Evolutionary conservation across 2,329 filamentous ascomycete species (phyloP), one percentile per base, ranked within the genome.

Genomic region (Beauveria sp.): DNA sequence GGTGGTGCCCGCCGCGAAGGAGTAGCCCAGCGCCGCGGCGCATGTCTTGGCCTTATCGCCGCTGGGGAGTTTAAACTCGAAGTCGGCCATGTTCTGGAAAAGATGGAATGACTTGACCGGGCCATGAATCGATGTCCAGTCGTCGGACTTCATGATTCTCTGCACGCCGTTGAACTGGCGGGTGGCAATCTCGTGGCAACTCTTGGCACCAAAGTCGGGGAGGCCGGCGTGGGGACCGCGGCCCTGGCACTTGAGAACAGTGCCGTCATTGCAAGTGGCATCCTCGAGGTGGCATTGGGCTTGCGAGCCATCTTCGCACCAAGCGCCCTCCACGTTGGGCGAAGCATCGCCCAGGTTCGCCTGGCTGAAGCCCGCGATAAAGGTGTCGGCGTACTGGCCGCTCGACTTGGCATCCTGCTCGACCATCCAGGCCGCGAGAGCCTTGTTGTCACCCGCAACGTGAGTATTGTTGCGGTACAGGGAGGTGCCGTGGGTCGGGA

Each of bases 371-470:
- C 91, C 93, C 2, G 92, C 92, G 1, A 97, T 89, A 67, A 96
- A 96, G 10, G 81, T 83, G 3, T 85, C 78, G 0, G 83, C 81
- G 42, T 42, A 57, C 22, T 76, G 79, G 1, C 77, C 69, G 16
- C 84, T 79, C 18, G 73, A 74, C 3, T 76, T 72, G 50, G 88
- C 80, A 55, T 83, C 86, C 66, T 88, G 83, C 71, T 98, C 93
- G 59, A 96, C 88, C 14, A 96, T 77, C 70, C 88, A 89, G 0
- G 93, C 90, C 2, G 93, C 93, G 7, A 96, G 91, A 14, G 93
- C 93, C 76, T 98, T 98, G 78, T 98, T 98, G 73, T 98, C 93
- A n/a, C 91, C 93, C 3, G 92, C 88, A 56, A 95, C 85, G 16
- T 96, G 80, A 0, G 92, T 97, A 75, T 96, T 96, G 76, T 97